Evolutionary conservation across 305 asterid species (phyloP), one percentile per base, ranked within the genome.

Genomic region (Striga hermonthica): DNA sequence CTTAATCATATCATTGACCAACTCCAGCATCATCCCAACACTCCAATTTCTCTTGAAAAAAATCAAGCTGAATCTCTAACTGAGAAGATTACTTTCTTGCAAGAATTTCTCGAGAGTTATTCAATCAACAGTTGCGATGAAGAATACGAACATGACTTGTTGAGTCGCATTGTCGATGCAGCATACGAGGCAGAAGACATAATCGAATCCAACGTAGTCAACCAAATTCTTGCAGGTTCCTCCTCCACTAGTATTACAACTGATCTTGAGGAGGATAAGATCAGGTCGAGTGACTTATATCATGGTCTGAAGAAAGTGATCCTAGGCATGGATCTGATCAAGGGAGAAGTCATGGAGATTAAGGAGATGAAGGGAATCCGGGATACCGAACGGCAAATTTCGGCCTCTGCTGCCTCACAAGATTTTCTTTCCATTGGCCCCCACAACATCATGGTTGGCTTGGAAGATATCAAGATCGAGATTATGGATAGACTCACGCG

Each of bases 11-110:
- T 36, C 28, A 45, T 74, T 1, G 57, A 70, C 7, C 59, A 77
- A 39, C 36, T 77, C 44, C 35, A 64, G 7, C 50, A 52, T 11
- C 80, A 76, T 61, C 67, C 75, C 3, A 47, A 54, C 57, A 72
- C 63, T 14, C 77, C 75, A 3, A 35, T 72, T 39, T 43, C 60
- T 39, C 72, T 69, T 7, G 35, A 65, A 6, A 14, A 57, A 54
- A 1, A 37, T 34, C 75, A 68, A 4, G 8, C 55, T 38, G 44
- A 72, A 11, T 54, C 67, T 14, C 75, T 76, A 62, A 35, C 12
- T 0, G 9, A 69, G 15, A 68, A 54, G 0, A 4, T 65, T 40
- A 11, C 44, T 40, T 68, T 69, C 75, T 54, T 72, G 38, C 72
- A 62, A 47, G 66, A 65, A 0, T 72, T 68, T 62, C 67, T 75